Evolutionary conservation across 768 basidiomycete species (phyloP).

Genomic region (Rossbeevera mucosa): DNA sequence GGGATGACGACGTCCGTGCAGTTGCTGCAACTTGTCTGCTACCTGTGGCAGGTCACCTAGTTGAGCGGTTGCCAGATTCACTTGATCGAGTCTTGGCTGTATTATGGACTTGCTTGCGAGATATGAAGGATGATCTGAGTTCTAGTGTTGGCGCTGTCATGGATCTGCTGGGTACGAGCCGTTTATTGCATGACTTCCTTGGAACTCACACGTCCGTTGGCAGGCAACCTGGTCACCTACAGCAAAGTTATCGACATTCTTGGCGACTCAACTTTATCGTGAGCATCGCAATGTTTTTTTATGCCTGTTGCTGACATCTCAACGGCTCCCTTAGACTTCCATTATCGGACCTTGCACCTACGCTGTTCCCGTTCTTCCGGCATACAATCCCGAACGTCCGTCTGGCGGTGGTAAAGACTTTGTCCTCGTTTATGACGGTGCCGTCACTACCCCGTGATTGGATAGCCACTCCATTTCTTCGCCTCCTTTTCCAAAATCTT

Average conservation of each 20-base stretch:
- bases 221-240: conserved; percentile 81
- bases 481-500: conserved; percentile 89
- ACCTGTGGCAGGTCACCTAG: conserved; percentile 81
- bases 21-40: conserved; percentile 90
- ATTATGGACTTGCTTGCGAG: conserved; percentile 84
- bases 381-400: conserved; percentile 95
- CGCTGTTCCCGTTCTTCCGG: conserved; percentile 93
- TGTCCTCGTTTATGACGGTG: conserved; percentile 82
- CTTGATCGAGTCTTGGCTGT: conserved; percentile 74
- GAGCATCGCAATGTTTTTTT: conserved; percentile 30
- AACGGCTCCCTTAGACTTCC: conserved; percentile 50
- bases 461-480: conserved; percentile 72
- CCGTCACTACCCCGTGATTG: conserved; percentile 71
- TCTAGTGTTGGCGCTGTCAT: conserved; percentile 96
- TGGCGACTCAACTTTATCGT: conserved; percentile 67
- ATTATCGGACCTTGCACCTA: conserved; percentile 76
- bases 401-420: conserved; percentile 84
- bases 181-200: conserved; percentile 1
- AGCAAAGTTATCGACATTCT: conserved; percentile 74
- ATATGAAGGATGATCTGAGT: conserved; percentile 95
- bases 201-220: conserved; percentile 2
- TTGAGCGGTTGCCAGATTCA: conserved; percentile 66
- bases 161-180: conserved; percentile 80
- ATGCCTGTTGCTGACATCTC: conserved; percentile 3
- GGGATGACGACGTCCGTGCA: conserved; percentile 93